These are phyloP conservation scores for Lyophyllum semitale DNA, from an alignment of 768 basidiomycete species.

Conservation along the genomic window DNA sequence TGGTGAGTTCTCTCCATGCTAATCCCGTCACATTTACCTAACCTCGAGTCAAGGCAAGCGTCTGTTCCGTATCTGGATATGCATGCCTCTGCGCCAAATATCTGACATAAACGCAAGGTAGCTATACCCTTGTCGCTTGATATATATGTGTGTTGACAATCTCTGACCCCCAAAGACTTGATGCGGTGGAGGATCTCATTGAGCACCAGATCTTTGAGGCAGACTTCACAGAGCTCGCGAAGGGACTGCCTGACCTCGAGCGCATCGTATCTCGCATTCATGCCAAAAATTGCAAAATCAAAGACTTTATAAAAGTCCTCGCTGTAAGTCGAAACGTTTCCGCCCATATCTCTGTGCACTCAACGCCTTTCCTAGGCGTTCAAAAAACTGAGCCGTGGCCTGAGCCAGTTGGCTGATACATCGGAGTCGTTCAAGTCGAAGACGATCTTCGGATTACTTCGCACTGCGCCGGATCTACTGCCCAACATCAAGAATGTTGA, in stretches of 20 bases:
- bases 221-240: conserved; percentile 74
- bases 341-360: neutral
- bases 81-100: conserved; percentile 83
- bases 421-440: conserved; percentile 77
- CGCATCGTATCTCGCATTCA: conserved; percentile 95
- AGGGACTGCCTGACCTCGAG: conserved; percentile 88
- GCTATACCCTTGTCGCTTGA: neutral
- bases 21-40: neutral
- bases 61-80: conserved; percentile 95
- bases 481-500: conserved; percentile 74
- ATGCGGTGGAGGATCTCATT: conserved; percentile 93
- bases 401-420: conserved; percentile 60
- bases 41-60: conserved; percentile 70
- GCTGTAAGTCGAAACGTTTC: conserved; percentile 42
- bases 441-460: conserved; percentile 73
- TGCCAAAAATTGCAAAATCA: conserved; percentile 85
- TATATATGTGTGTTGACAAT: neutral
- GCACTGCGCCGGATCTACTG: conserved; percentile 78
- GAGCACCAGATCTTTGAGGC: conserved; percentile 74
- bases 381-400: conserved; percentile 66
- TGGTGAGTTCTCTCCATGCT: conserved; percentile 47
- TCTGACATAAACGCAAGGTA: conserved; percentile 88
- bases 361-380: conserved; percentile 56
- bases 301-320: conserved; percentile 86
- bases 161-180: conserved; percentile 56